Evolutionary conservation across 148 eudicot genomes (phyloP), one percentile per base, ranked within the genome.

Genomic region (Fagopyrum homotropicum): DNA sequence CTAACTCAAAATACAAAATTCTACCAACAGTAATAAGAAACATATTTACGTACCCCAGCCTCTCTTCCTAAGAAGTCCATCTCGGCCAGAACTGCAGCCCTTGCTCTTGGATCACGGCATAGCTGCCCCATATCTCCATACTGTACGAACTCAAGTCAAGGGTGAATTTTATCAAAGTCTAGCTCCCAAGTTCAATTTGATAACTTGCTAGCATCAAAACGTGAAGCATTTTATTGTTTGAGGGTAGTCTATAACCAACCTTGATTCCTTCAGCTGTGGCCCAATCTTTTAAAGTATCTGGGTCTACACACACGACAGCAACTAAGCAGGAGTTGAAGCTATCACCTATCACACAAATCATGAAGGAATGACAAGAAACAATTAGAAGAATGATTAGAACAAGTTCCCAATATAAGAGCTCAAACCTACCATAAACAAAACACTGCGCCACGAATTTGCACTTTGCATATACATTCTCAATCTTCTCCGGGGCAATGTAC

Each of bases 401-500:
- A 63, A 30, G 35, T 4, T 63, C 35, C 6, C 69, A 30, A 15
- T 1, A 66, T 12, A 12, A 8, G 40, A 19, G 4, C 71, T 40
- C 3, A 4, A 66, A 15, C 71, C 40, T 86, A 93, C 98, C 98
- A 76, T 89, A 86, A 47, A 92, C 82, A 82, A 90, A 92, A 82
- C 93, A 90, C 78, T 90, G 98, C 26, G 91, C 85, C 15, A 90
- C 80, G 72, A 87, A 93, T 81, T 88, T 93, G 90, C 98, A 83
- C 79, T 89, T 93, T 0, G 93, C 93, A 78, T 93, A 93, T 44
- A 89, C 96, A 55, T 93, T 93, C 84, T 93, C 98, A 48, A 93
- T 85, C 85, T 93, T 93, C 84, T 93, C 98, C 9, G 98, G 98
- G 45, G 98, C 96, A 75, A 93, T 85, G 75, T 93, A 93, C 79